Percentiles rank a stretch among this genome's conserved stretches.
Conservation (phyloP, 306 rosid species). For the Psophocarpus tetragonolobus region DNA sequence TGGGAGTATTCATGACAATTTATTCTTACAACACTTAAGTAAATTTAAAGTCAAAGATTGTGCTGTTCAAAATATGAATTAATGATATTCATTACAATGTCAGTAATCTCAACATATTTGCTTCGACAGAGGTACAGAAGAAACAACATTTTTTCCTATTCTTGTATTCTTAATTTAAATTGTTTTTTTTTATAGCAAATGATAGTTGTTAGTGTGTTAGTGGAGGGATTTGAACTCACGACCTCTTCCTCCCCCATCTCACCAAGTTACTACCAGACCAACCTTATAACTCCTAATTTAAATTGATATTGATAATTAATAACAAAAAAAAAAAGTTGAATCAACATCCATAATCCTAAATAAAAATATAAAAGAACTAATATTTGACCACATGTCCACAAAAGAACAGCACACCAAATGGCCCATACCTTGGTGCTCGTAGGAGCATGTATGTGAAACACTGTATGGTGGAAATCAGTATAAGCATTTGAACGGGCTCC, state of each 20-base stretch:
- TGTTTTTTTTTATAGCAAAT: too few relatives aligned
- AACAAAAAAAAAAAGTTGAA: slow-evolving; percentile 16
- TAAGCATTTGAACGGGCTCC: slow-evolving; percentile 99
- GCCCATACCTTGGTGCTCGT: slow-evolving; percentile 73
- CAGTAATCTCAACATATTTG: slow-evolving; percentile 13
- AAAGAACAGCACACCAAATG: slow-evolving; percentile 32
- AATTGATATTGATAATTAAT: neutral
- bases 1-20: slow-evolving; percentile 8
- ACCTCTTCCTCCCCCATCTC: too few relatives aligned
- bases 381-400: slow-evolving; percentile 23
- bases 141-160: slow-evolving; percentile 11
- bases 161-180: slow-evolving; percentile 9
- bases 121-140: slow-evolving; percentile 6
- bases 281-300: neutral
- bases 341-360: slow-evolving; percentile 5
- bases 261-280: too few relatives aligned
- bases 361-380: neutral
- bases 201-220: too few relatives aligned
- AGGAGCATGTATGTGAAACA: slow-evolving; percentile 98
- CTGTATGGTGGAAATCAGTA: slow-evolving; percentile 98
- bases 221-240: too few relatives aligned
- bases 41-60: neutral
- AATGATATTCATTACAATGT: slow-evolving; percentile 4
- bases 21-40: slow-evolving; percentile 9
- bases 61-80: slow-evolving; percentile 19